Evolutionary conservation across 306 rosid species (phyloP).

Genomic region (Dryas alaskensis): DNA sequence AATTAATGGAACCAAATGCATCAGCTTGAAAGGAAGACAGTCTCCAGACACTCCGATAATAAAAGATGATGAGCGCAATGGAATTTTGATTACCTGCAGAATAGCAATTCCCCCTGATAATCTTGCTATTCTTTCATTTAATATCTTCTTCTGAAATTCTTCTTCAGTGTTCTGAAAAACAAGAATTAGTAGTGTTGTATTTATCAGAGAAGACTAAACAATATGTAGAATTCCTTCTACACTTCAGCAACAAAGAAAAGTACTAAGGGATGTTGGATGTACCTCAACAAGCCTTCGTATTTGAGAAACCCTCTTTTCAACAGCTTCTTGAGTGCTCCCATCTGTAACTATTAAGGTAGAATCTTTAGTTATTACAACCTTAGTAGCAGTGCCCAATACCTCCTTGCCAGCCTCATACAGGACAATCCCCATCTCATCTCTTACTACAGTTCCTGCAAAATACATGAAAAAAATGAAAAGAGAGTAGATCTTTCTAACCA

Average conservation of each 20-base stretch:
- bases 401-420: constrained; percentile 59
- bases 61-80: constrained; percentile 12
- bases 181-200: constrained; percentile 15
- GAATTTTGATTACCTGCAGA: constrained; percentile 59
- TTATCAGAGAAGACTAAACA: constrained; percentile 1
- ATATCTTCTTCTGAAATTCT: constrained; percentile 72
- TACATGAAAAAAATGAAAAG: constrained; percentile 5
- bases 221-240: background rate
- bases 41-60: constrained; percentile 14
- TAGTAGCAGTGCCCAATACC: constrained; percentile 65
- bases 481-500: no score
- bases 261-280: constrained; percentile 22
- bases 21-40: constrained; percentile 20
- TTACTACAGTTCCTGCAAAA: constrained; percentile 71
- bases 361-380: constrained; percentile 72
- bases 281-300: constrained; percentile 71
- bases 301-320: constrained; percentile 70
- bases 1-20: constrained; percentile 21
- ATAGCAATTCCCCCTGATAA: constrained; percentile 82
- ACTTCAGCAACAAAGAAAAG: constrained; percentile 12
- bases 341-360: constrained; percentile 83
- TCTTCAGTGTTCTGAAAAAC: constrained; percentile 72
- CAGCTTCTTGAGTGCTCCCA: constrained; percentile 60
- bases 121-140: constrained; percentile 86
- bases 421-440: constrained; percentile 79